Evolutionary conservation across 176 grass and related monocot species (phyloP), one percentile per base, ranked within the genome.

Genomic region (Phoenix dactylifera): DNA sequence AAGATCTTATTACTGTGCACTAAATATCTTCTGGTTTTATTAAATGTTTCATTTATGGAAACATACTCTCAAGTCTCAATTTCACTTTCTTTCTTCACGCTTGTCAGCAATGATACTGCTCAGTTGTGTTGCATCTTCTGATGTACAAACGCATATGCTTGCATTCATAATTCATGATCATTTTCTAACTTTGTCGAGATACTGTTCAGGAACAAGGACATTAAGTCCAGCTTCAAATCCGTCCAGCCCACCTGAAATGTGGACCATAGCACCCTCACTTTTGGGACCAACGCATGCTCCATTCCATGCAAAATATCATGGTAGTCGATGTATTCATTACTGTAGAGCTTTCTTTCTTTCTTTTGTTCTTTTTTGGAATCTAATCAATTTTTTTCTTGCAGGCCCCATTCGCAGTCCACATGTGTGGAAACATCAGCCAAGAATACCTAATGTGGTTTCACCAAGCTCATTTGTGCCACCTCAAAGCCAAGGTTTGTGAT

Each of bases 261-360:
- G 35, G 35, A 44, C 35, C 35, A 14, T 44, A 44, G 35, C 35
- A 3, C 35, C 35, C 35, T 44, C 60, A 54, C 35, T 7, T 4
- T 64, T 32, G 54, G 74, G 65, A 65, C 77, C 71, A 66, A 62
- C 2, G 77, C 62, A 63, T 69, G 62, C 80, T 56, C 91, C 83
- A 1, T 79, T 68, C 72, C 58, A 86, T 79, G 83, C 77, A 62
- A 15, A 28, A 67, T 55, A 73, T 82, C 80, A 72, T 74, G 91
- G 91, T 95, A 90, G 24, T 60, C 66, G 24, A 76, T 64, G 26
- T 49, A 2, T 17, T 22, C 3, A 6, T 44, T 44, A 44, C 35
- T 44, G 35, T 44, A 3, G 35, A 14, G 9, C 35, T 50, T 70
- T 19, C 24, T 63, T 69, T 69, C 9, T 22, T 48, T 16, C 29